Evolutionary conservation across 2,329 filamentous ascomycete genomes (phyloP).

Genomic region (Hypoxylon sp.): DNA sequence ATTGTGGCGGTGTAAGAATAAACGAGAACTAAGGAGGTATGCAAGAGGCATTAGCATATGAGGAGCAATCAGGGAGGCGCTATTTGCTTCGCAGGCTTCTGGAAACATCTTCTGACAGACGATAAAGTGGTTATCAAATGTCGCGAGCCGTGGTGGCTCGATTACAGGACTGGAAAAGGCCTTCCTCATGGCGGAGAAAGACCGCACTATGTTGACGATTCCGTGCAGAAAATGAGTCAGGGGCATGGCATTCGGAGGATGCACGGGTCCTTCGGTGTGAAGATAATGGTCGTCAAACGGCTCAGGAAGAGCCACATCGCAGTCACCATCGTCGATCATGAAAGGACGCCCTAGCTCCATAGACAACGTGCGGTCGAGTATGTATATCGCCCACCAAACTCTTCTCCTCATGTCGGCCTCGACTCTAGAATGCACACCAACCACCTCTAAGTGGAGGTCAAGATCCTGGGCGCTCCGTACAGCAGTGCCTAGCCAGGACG

Average conservation of each 20-base stretch:
- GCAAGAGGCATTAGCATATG: conserved; percentile 81
- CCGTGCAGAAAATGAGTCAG: conserved; percentile 81
- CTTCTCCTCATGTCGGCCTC: conserved; percentile 89
- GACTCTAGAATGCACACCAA: conserved; percentile 77
- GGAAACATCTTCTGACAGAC: conserved; percentile 83
- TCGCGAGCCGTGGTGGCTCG: conserved; percentile 76
- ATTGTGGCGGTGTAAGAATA: conserved; percentile 91
- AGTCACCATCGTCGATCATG: conserved; percentile 89
- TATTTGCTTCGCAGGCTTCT: conserved; percentile 77
- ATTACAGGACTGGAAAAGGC: conserved; percentile 78
- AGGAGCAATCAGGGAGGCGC: conserved; percentile 78
- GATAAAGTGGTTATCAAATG: conserved; percentile 85
- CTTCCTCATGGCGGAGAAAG: conserved; percentile 80
- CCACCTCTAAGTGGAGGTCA: conserved; percentile 80
- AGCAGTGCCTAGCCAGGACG: conserved; percentile 86
- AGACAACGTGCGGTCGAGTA: conserved; percentile 85
- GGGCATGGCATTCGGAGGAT: conserved; percentile 66
- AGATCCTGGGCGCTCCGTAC: conserved; percentile 87
- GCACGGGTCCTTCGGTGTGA: conserved; percentile 69
- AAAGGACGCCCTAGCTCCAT: conserved; percentile 86
- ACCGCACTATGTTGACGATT: conserved; percentile 84
- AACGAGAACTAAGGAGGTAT: conserved; percentile 85
- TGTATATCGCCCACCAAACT: conserved; percentile 95
- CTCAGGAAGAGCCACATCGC: conserved; percentile 84
- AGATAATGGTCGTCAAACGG: conserved; percentile 86